A percentile compares a stretch with the other conserved stretches of the same genome.
Conservation (phyloP, 1,139 yeast genomes). For the Wickerhamomyces sp. region DNA sequence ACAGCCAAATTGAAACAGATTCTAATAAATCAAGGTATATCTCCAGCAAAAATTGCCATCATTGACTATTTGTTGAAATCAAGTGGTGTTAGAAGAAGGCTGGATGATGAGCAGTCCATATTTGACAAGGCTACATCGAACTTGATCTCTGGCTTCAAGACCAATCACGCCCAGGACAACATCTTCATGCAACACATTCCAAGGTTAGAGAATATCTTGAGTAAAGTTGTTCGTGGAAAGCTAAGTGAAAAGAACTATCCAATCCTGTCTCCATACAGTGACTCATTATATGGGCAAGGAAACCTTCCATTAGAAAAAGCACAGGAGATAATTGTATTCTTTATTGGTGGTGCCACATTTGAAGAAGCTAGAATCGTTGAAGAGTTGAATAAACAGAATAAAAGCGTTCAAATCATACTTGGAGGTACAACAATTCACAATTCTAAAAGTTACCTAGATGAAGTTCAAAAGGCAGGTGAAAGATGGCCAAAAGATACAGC, state of each 20-base stretch:
- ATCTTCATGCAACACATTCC: constrained; percentile 76
- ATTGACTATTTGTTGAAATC: constrained; percentile 31
- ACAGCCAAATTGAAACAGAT: constrained; percentile 31
- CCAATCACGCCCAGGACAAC: constrained; percentile 35
- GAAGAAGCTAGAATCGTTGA: constrained; percentile 85
- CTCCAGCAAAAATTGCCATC: constrained; percentile 26
- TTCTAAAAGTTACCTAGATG: constrained; percentile 49
- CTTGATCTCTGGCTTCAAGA: constrained; percentile 28
- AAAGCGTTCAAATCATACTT: constrained; percentile 51
- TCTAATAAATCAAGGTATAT: constrained; percentile 32
- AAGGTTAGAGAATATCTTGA: constrained; percentile 50
- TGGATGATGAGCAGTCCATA: constrained; percentile 35
- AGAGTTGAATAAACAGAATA: constrained; percentile 52
- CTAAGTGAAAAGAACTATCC: constrained; percentile 46
- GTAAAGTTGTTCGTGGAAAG: constrained; percentile 45
- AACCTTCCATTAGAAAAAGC: constrained; percentile 35
- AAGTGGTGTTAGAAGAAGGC: constrained; percentile 37
- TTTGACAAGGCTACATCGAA: constrained; percentile 29
- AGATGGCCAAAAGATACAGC: constrained; percentile 22
- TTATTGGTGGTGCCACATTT: constrained; percentile 88
- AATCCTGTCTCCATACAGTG: constrained; percentile 37
- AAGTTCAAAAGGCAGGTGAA: constrained; percentile 23
- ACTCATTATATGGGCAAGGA: constrained; percentile 14
- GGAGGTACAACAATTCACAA: constrained; percentile 77
- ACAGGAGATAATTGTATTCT: constrained; percentile 74